Base-by-base conservation (phyloP, 495 filamentous ascomycete species). In the Xylona heveae region DNA sequence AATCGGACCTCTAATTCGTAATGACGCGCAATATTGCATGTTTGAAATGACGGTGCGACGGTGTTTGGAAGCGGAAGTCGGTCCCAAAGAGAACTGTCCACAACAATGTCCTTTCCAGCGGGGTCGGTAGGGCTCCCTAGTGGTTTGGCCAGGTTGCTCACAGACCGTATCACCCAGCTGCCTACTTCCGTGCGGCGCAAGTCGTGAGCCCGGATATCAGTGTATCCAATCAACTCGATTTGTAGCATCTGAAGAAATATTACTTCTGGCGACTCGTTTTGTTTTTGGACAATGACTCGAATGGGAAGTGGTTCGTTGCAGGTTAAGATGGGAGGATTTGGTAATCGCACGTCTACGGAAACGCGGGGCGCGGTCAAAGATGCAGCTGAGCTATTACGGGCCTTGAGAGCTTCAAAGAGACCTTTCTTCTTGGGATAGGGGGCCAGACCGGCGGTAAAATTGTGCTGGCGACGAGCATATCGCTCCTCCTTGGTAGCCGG, bases 281-380 rank as follows among this genome's bases (percentile, higher is more conserved):
- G 47, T 45, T 79, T 90, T 33, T 69, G 75, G 13, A 76, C 60
- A 4, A 97, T 48, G 5, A 97, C 48, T 0, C 83, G 70, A 3
- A 97, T 57, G 10, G 88, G 82, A 3, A 97, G 46, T 0, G 78
- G 68, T 35, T 82, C 62, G 46, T 83, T 83, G 53, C 85, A 93
- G 0, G 82, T 92, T 16, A 94, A 49, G 25, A 93, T 81, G 3
- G 83, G 64, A 3, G 88, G 88, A 47, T 84, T 76, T 0, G 88
- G 88, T 20, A 97, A 55, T 4, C 85, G 66, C 4, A 75, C 72
- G 44, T 92, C 85, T 21, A 92, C 66, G 10, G 55, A 58, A 24
- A 80, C 55, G 3, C 52, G 54, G 0, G 67, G 67, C 28, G 63
- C 51, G 13, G 54, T 42, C 2, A 37, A 20, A 4, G 41, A 1